These are phyloP conservation scores for Yueomyces sp. DNA, from an alignment of 805 yeast species.

Conservation along the genomic window DNA sequence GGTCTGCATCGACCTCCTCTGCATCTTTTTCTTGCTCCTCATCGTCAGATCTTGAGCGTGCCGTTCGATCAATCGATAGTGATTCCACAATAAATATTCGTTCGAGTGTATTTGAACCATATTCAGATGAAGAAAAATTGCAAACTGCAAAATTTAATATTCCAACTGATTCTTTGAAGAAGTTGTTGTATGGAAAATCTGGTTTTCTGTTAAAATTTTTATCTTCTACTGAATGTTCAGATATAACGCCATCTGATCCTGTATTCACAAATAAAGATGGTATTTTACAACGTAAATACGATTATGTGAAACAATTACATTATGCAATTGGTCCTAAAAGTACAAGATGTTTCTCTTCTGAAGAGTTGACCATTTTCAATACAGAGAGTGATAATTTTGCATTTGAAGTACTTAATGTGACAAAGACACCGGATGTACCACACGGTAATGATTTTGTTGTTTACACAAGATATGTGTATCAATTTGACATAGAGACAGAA, in stretches of 20 bases:
- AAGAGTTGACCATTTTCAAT: conserved; percentile 33
- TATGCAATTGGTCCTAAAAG: conserved; percentile 89
- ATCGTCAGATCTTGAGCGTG: conserved; percentile 15
- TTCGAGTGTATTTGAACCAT: no score
- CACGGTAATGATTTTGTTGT: conserved; percentile 71
- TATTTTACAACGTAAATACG: conserved; percentile 39
- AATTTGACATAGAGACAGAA: conserved; percentile 53
- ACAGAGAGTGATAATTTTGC: conserved; percentile 38
- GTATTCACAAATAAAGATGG: conserved; percentile 23
- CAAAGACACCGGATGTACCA: conserved; percentile 86
- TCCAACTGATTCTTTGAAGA: neutral
- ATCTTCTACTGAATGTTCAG: neutral
- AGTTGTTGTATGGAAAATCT: neutral
- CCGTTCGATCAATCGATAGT: conserved; percentile 34
- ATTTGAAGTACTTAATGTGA: conserved; percentile 38
- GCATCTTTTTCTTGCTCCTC: neutral
- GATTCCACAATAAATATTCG: conserved; percentile 8
- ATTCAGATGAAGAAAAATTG: no score
- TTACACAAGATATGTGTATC: conserved; percentile 50
- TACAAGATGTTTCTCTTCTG: conserved; percentile 59
- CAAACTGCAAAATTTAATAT: no score
- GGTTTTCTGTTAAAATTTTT: no score
- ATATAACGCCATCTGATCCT: conserved; percentile 1
- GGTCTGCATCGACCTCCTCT: no score
- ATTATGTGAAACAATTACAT: conserved; percentile 61